These are phyloP conservation scores for Conringia planisiliqua DNA, from an alignment of 345 rosid species.

Conservation along the genomic window DNA sequence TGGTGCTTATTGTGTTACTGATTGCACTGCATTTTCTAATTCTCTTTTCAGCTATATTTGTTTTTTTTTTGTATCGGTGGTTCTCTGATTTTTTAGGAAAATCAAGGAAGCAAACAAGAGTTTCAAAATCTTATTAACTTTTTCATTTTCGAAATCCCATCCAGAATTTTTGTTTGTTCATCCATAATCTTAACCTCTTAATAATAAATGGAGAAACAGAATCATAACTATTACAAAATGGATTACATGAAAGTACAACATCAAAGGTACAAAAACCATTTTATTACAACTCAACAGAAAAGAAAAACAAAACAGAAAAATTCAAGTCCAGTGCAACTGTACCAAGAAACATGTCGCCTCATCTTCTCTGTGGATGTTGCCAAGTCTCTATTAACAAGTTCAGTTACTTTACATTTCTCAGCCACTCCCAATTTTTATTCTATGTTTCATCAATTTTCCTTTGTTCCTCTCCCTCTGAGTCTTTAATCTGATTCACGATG, in stretches of 20 bases:
- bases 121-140: too few relatives aligned
- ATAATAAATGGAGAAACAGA: background rate
- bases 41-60: too few relatives aligned
- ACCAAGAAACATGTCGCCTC: background rate
- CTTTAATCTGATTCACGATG: slow-evolving; percentile 57
- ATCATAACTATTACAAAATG: background rate
- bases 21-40: too few relatives aligned
- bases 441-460: background rate
- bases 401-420: background rate
- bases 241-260: background rate
- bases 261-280: background rate
- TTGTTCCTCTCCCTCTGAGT: slow-evolving; percentile 40
- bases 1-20: too few relatives aligned
- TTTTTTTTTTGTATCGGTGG: too few relatives aligned
- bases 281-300: background rate
- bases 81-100: too few relatives aligned
- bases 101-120: too few relatives aligned
- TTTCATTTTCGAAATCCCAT: too few relatives aligned
- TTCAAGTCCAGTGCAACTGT: background rate
- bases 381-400: background rate
- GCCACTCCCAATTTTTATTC: background rate
- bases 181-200: background rate
- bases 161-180: background rate
- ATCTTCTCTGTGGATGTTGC: background rate
- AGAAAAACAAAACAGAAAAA: background rate